These are phyloP conservation scores for Paramarasmius palmivorus DNA, from an alignment of 1,284 basidiomycete genomes.

Conservation along the genomic window DNA sequence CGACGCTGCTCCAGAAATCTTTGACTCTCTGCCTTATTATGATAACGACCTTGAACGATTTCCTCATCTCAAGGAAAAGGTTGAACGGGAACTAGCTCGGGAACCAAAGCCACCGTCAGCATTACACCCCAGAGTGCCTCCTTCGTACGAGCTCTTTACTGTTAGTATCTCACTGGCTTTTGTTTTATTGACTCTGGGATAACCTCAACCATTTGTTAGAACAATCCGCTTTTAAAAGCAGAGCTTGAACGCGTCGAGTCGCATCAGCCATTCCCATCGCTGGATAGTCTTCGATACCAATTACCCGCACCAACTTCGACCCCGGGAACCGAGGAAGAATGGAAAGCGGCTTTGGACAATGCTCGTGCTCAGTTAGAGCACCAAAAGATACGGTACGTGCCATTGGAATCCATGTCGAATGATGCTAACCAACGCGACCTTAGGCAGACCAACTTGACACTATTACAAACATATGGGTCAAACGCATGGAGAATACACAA, in stretches of 20 bases:
- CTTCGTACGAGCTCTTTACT: slow-evolving; percentile 65
- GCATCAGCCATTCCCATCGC: slow-evolving; percentile 66
- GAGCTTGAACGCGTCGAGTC: slow-evolving; percentile 75
- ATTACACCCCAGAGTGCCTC: slow-evolving; percentile 74
- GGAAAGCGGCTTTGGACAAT: slow-evolving; percentile 77
- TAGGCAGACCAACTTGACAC: slow-evolving; percentile 82
- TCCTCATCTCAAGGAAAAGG: slow-evolving; percentile 70
- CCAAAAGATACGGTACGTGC: slow-evolving; percentile 80
- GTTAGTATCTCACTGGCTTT: slow-evolving; percentile 54
- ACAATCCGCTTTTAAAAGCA: slow-evolving; percentile 64
- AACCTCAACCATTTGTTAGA: slow-evolving; percentile 35
- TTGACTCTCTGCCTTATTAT: slow-evolving; percentile 93
- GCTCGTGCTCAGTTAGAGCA: slow-evolving; percentile 89
- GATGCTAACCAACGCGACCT: slow-evolving; percentile 9
- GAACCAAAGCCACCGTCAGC: slow-evolving; percentile 57
- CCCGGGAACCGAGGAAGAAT: slow-evolving; percentile 76
- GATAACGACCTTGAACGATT: slow-evolving; percentile 88
- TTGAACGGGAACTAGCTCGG: slow-evolving; percentile 70
- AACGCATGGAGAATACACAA: slow-evolving; percentile 94
- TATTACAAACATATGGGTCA: slow-evolving; percentile 85
- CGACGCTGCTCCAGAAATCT: slow-evolving; percentile 34
- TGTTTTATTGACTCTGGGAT: slow-evolving; percentile 11
- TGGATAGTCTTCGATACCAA: slow-evolving; percentile 83
- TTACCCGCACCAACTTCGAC: slow-evolving; percentile 67
- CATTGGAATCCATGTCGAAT: background rate